Evolutionary conservation across 805 yeast genomes (phyloP), one percentile per base, ranked within the genome.

Genomic region (Tetrapisispora nanseiensis): DNA sequence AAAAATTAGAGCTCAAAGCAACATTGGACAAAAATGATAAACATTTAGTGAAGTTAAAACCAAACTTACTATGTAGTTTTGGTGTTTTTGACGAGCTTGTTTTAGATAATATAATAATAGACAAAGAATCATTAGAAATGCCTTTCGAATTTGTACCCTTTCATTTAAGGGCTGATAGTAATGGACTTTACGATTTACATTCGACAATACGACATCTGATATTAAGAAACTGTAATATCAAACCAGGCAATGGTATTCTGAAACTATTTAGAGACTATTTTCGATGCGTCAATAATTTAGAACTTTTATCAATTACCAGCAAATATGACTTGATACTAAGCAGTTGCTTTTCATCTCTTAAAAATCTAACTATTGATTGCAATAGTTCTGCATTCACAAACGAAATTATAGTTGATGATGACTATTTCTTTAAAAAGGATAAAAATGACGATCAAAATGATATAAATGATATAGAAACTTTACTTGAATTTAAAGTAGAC

Each of bases 311-410:
- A 23, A 54, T 76, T 15, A 58, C 58, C 24, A 65, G 72, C 24
- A 68, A 68, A 24, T 65, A 58, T 27, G 80, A 75, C 48, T 60
- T 78, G 29, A 64, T 78, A 4, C 47, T 75, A 24, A 70, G 73
- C 37, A 76, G 72, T 50, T 66, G 67, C 44, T 73, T 74, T 48
- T 61, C 62, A 5, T 50, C 52, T 1, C 52, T 76, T 21, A 46
- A 61, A 6, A 57, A 62, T 11, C 46, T 78, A 19, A 59, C 65
- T 9, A 55, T 78, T 12, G 82, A 77, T 50, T 54, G 77, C 33
- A 64, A 65, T 45, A 75, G 81, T 27, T 61, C 59, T 21, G 66
- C 76, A 12, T 77, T 68, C 40, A 46, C 44, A 2, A 43, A 52
- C 23, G 52, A 52, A 34, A 29, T 37, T 12, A 39, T 52, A 8